Conservation (phyloP, 495 filamentous ascomycete genomes). For the Choiromyces venosus region DNA sequence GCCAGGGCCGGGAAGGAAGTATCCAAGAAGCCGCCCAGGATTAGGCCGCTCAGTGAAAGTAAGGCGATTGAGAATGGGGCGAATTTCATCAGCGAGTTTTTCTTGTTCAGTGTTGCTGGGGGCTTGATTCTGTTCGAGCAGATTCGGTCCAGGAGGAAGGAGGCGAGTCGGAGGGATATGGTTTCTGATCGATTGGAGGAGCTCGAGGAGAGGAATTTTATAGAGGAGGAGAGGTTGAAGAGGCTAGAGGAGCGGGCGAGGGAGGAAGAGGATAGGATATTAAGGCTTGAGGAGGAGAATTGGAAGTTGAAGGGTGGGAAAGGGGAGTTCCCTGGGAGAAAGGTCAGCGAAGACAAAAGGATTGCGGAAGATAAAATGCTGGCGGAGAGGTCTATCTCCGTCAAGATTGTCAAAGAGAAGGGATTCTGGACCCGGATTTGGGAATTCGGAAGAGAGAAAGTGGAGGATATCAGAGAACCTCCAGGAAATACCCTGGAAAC, state of each 20-base stretch:
- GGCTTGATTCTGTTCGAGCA: constrained; percentile 77
- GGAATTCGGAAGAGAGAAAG: not conserved
- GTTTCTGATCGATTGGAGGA: constrained; percentile 60
- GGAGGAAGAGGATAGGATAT: constrained; percentile 49
- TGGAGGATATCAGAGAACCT: not conserved
- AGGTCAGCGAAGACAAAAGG: not conserved
- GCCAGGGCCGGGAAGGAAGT: not conserved
- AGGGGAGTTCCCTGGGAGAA: constrained; percentile 25
- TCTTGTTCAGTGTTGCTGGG: constrained; percentile 77
- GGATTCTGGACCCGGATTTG: not conserved
- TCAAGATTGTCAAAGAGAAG: not conserved
- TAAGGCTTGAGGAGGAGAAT: constrained; percentile 55
- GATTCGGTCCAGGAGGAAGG: constrained; percentile 68
- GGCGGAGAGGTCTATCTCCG: not conserved
- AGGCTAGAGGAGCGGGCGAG: constrained; percentile 54
- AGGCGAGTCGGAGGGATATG: constrained; percentile 66
- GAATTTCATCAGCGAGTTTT: constrained; percentile 86
- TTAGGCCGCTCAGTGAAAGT: constrained; percentile 75
- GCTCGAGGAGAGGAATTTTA: constrained; percentile 46
- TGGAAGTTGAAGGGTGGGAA: constrained; percentile 35
- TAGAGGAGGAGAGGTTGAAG: constrained; percentile 50
- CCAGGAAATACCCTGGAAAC: not conserved
- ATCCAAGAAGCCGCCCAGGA: constrained; percentile 46
- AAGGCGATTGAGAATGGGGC: constrained; percentile 96
- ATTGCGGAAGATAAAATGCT: not conserved